Evolutionary conservation across 305 asterid genomes (phyloP).

Genomic region (Plantago rigida): DNA sequence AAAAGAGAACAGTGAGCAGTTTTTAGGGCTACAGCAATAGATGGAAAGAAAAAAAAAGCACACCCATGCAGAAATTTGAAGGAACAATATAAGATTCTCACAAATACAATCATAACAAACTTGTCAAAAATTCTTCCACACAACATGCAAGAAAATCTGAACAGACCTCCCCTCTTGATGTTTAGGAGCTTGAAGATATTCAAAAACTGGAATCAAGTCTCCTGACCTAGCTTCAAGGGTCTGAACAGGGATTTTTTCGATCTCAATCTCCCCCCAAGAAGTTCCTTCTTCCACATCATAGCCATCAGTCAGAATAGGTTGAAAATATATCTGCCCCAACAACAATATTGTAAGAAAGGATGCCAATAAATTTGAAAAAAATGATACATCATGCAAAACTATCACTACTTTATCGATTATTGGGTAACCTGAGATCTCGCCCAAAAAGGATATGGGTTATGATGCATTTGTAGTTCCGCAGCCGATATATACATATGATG

Average conservation of each 20-base stretch:
- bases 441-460: conserved; percentile 57
- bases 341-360: conserved; percentile 22
- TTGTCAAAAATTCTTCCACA: background rate
- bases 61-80: background rate
- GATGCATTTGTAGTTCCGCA: conserved; percentile 82
- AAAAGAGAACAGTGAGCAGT: no score
- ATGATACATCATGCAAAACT: conserved; percentile 15
- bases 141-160: background rate
- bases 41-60: background rate
- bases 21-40: background rate
- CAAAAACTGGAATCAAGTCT: conserved; percentile 68
- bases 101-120: background rate
- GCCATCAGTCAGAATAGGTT: conserved; percentile 42
- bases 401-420: conserved; percentile 15
- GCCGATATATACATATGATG: conserved; percentile 72
- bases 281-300: conserved; percentile 29
- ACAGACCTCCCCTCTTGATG: conserved; percentile 57
- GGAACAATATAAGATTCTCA: background rate
- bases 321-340: conserved; percentile 54
- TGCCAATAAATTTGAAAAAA: conserved; percentile 1
- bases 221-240: conserved; percentile 62
- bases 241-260: conserved; percentile 55
- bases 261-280: conserved; percentile 64
- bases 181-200: conserved; percentile 54
- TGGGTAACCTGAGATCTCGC: conserved; percentile 54